Evolutionary conservation across 169 alveolate species (phyloP).

Genomic region (Plasmodium falciparum): DNA sequence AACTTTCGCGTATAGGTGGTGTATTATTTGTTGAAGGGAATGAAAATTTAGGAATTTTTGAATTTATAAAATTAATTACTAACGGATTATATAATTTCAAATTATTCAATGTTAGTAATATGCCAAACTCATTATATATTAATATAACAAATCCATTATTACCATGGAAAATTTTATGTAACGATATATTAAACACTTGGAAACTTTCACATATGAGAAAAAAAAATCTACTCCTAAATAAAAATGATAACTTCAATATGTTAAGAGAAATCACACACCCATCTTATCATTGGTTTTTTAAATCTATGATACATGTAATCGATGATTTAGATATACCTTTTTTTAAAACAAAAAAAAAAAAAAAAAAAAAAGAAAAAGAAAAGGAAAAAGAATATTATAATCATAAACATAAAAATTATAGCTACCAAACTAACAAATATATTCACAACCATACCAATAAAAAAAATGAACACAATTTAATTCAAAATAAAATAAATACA

Average conservation of each 20-base stretch:
- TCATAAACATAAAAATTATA: constrained; percentile 12
- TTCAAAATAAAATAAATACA: not conserved
- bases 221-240: constrained; percentile 46
- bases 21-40: constrained; percentile 79
- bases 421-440: not conserved
- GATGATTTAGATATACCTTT: constrained; percentile 78
- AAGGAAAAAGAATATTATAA: not conserved
- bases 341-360: not conserved
- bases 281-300: constrained; percentile 80
- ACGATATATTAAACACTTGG: constrained; percentile 79
- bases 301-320: constrained; percentile 69
- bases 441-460: not conserved
- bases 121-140: constrained; percentile 80
- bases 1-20: constrained; percentile 77
- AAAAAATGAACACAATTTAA: not conserved
- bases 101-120: constrained; percentile 78
- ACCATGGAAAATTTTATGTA: constrained; percentile 82
- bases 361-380: not conserved
- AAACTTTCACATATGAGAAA: constrained; percentile 73
- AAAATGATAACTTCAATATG: constrained; percentile 73
- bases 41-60: constrained; percentile 79
- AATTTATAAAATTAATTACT: constrained; percentile 60
- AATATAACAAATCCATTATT: constrained; percentile 79
- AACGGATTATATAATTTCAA: constrained; percentile 71
- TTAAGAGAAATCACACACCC: constrained; percentile 81